phyloP scores from a whole-genome alignment of 495 filamentous ascomycete genomes.

The Podospora fimiseda region DNA sequence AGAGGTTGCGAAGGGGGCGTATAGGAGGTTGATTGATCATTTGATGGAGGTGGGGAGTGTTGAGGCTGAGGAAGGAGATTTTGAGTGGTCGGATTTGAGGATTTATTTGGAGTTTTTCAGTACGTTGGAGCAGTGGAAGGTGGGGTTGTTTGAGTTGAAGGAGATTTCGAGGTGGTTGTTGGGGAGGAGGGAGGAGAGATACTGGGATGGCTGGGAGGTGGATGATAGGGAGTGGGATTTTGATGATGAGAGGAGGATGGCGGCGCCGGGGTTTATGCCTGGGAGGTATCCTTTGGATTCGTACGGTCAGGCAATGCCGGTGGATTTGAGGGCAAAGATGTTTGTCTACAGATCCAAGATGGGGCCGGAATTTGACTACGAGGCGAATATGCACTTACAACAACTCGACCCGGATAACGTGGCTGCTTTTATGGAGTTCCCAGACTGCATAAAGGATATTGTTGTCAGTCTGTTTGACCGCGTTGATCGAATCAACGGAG shows the following conservation, averaged over 20 bases:
- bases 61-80: slow-evolving; percentile 42
- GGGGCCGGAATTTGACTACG: slow-evolving; percentile 50
- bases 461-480: slow-evolving; percentile 59
- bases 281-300: slow-evolving; percentile 52
- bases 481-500: background rate
- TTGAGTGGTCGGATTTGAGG: slow-evolving; percentile 79
- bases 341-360: slow-evolving; percentile 72
- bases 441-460: slow-evolving; percentile 69
- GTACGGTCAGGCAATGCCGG: slow-evolving; percentile 71
- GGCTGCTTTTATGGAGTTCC: slow-evolving; percentile 54
- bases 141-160: slow-evolving; percentile 63
- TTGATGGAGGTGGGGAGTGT: slow-evolving; percentile 31
- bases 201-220: slow-evolving; percentile 68
- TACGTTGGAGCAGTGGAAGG: slow-evolving; percentile 50
- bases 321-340: slow-evolving; percentile 80
- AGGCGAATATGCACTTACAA: slow-evolving; percentile 53
- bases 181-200: slow-evolving; percentile 63
- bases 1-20: slow-evolving; percentile 52
- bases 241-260: slow-evolving; percentile 59
- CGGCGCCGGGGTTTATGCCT: slow-evolving; percentile 42
- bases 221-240: slow-evolving; percentile 94
- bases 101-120: slow-evolving; percentile 76
- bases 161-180: slow-evolving; percentile 72
- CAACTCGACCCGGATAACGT: slow-evolving; percentile 56
- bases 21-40: slow-evolving; percentile 54